Percentiles rank a stretch among this genome's conserved stretches.
Evolutionary conservation across 768 basidiomycete species (phyloP).

Genomic region (Termitomyces sp.): DNA sequence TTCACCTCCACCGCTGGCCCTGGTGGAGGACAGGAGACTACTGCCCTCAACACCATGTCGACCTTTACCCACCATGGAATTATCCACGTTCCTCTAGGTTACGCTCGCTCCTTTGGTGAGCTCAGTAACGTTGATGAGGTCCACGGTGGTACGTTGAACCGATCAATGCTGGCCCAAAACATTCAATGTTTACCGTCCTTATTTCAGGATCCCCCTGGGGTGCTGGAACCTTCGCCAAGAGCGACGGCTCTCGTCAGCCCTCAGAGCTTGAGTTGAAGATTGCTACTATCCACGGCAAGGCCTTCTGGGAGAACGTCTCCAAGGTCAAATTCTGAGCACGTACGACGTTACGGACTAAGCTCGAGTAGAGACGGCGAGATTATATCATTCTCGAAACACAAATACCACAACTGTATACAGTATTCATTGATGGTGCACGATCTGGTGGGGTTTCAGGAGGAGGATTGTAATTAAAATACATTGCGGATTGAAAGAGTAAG

Average conservation of each 20-base stretch:
- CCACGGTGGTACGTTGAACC: slow-evolving; percentile 47
- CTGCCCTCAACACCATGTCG: slow-evolving; percentile 44
- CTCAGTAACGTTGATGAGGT: slow-evolving; percentile 41
- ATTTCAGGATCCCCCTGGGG: slow-evolving; percentile 70
- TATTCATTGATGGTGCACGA: too few species aligned
- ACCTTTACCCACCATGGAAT: slow-evolving; percentile 71
- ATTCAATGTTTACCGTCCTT: not conserved
- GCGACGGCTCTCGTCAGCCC: slow-evolving; percentile 56
- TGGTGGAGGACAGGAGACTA: slow-evolving; percentile 78
- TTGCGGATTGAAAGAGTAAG: too few species aligned
- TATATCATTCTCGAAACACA: not conserved
- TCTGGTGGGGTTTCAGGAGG: too few species aligned
- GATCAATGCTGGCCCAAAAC: not conserved
- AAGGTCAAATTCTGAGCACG: slow-evolving; percentile 28
- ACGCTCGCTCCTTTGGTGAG: slow-evolving; percentile 37
- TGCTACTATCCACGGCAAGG: slow-evolving; percentile 50
- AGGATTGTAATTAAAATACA: too few species aligned
- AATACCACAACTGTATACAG: not conserved
- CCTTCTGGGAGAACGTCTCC: slow-evolving; percentile 45
- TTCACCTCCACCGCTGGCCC: slow-evolving; percentile 71
- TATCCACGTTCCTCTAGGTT: slow-evolving; percentile 68
- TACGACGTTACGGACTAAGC: not conserved
- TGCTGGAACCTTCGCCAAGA: slow-evolving; percentile 60
- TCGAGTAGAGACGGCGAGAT: not conserved
- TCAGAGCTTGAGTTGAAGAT: slow-evolving; percentile 50